Conservation (phyloP, 2,329 filamentous ascomycete species). For the Aspergillus sp. region DNA sequence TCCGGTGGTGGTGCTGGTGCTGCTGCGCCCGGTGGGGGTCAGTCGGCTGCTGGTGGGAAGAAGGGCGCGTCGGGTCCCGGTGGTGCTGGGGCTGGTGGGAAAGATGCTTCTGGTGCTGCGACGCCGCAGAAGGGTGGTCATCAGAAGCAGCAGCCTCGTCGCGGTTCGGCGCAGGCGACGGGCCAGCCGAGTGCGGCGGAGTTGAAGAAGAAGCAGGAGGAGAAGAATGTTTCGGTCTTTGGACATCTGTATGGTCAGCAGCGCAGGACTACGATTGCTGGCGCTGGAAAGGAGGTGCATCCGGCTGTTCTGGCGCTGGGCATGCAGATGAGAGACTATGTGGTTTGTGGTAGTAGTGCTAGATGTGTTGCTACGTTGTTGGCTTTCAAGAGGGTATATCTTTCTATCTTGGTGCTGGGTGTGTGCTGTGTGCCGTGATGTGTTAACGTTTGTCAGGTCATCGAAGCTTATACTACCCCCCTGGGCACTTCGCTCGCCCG, state of each 20-base stretch:
- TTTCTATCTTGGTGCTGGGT: neutral
- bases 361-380: slow-evolving; percentile 83
- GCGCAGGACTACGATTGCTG: slow-evolving; percentile 64
- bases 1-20: slow-evolving; percentile 42
- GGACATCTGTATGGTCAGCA: slow-evolving; percentile 79
- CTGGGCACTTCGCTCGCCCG: slow-evolving; percentile 80
- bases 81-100: slow-evolving; percentile 17
- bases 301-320: slow-evolving; percentile 82
- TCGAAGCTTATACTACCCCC: slow-evolving; percentile 89
- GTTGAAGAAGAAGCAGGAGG: slow-evolving; percentile 55
- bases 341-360: slow-evolving; percentile 84
- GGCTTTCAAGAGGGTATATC: slow-evolving; percentile 78
- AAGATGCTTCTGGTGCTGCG: slow-evolving; percentile 25
- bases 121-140: slow-evolving; percentile 31
- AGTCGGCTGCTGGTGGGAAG: slow-evolving; percentile 26
- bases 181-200: slow-evolving; percentile 41
- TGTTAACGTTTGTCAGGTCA: slow-evolving; percentile 61
- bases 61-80: slow-evolving; percentile 33
- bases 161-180: slow-evolving; percentile 41
- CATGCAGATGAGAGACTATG: slow-evolving; percentile 86
- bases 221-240: slow-evolving; percentile 74
- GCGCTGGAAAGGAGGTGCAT: slow-evolving; percentile 72
- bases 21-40: slow-evolving; percentile 18
- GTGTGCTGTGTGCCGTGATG: too few species aligned
- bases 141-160: slow-evolving; percentile 35